Evolutionary conservation across 78 protist genomes (phyloP), one percentile per base, ranked within the genome.

Genomic region (Mastigamoeba balamuthi): DNA sequence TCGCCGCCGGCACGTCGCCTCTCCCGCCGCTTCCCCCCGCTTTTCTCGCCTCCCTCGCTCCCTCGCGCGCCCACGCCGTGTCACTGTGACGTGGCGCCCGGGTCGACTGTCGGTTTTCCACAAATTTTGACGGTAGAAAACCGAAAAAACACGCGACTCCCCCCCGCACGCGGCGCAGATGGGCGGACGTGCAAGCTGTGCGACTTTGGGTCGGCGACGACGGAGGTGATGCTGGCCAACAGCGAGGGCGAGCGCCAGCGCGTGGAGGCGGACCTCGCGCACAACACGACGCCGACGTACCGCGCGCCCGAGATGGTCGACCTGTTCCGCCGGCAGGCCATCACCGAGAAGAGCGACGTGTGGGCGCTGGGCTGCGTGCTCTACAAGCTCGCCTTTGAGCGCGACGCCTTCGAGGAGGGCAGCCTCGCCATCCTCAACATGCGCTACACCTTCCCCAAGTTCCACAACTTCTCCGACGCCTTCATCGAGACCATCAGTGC

Each of bases 281-380:
- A 66, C 40, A 77, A 67, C 7, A 89, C 93, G 8, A 89, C 93
- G 5, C 41, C 75, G 52, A 53, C 75, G 35, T 89, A 85, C 67
- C 65, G 93, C 7, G 78, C 93, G 35, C 93, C 93, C 3, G 93
- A 89, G 72, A 85, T 85, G 93, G 78, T 85, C n/a, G 93, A 89
- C 70, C 80, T 89, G 67, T 89, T 81, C 80, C 68, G 88, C 9
- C 37, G 74, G 4, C 70, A 76, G 17, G 25, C 53, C 1, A 89
- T 89, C 69, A 69, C 77, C 68, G 78, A 75, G 53, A 85, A 85
- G 70, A 90, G 68, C 29, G 93, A 89, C 70, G 71, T 89, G 23
- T 89, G 93, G 93, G 90, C 93, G 30, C 41, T 89, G 1, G 93
- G 93, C 53, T 80, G 87, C 75, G 10, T 82, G 36, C 70, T 89